Evolutionary conservation across 1,284 basidiomycete genomes (phyloP).

Genomic region (Ceratobasidium sp.): DNA sequence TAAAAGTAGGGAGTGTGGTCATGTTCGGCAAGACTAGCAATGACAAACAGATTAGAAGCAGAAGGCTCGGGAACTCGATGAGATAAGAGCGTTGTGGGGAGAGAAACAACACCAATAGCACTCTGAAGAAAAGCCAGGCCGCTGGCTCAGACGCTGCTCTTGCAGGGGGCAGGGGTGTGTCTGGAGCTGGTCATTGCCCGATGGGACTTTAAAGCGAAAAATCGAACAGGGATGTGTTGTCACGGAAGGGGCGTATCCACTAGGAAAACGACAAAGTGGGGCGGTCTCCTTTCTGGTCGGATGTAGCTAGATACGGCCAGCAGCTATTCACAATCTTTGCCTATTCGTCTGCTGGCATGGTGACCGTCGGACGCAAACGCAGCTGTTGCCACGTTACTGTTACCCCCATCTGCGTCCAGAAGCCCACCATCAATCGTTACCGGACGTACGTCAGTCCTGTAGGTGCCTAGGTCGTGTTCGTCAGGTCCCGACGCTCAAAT

Average conservation of each 20-base stretch:
- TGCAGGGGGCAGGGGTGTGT: slow-evolving; percentile 40
- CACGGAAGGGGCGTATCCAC: slow-evolving; percentile 42
- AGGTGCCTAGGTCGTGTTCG: slow-evolving; percentile 5
- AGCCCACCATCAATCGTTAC: slow-evolving; percentile 32
- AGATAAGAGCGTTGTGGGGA: slow-evolving; percentile 6
- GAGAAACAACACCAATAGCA: slow-evolving; percentile 30
- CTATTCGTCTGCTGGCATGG: slow-evolving; percentile 40
- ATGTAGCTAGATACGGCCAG: slow-evolving; percentile 36
- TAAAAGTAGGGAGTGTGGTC: slow-evolving; percentile 42
- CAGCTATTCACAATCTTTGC: slow-evolving; percentile 8
- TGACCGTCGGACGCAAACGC: slow-evolving; percentile 31
- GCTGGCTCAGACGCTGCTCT: slow-evolving; percentile 25
- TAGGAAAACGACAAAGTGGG: slow-evolving; percentile 41
- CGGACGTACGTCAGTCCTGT: neutral
- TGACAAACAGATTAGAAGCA: slow-evolving; percentile 33
- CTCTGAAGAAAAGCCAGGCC: slow-evolving; percentile 27
- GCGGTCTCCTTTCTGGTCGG: slow-evolving; percentile 42
- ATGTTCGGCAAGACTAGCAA: slow-evolving; percentile 40
- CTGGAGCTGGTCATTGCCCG: slow-evolving; percentile 12
- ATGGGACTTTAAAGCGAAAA: slow-evolving; percentile 41
- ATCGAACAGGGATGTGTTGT: slow-evolving; percentile 37
- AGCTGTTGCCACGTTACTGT: slow-evolving; percentile 41
- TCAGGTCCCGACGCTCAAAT: slow-evolving; percentile 36
- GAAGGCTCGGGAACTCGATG: slow-evolving; percentile 4
- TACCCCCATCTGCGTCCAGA: slow-evolving; percentile 7